Evolutionary conservation across 2,329 filamentous ascomycete species (phyloP).

Genomic region (Rasamsonia emersonii): DNA sequence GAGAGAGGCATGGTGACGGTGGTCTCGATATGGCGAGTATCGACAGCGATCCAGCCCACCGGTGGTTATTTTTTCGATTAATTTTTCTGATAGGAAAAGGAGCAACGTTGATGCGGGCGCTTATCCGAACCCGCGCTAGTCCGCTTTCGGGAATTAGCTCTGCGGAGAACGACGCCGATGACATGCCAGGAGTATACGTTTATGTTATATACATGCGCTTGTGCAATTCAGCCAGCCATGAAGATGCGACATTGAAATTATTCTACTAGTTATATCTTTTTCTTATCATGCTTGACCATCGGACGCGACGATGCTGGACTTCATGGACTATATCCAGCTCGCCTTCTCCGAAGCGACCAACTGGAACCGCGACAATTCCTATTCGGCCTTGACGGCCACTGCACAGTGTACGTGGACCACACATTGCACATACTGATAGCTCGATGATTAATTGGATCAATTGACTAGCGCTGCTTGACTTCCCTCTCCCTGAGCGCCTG

Average conservation of each 20-base stretch:
- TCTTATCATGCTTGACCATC: too few relatives aligned
- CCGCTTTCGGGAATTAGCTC: slow-evolving; percentile 10
- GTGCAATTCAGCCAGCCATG: background rate
- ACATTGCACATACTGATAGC: slow-evolving; percentile 13
- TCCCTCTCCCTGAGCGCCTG: slow-evolving; percentile 74
- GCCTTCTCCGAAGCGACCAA: slow-evolving; percentile 79
- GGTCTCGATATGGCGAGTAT: background rate
- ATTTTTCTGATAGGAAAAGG: slow-evolving; percentile 29
- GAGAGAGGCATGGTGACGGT: slow-evolving; percentile 76
- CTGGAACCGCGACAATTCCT: slow-evolving; percentile 90
- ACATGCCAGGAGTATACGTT: too few relatives aligned
- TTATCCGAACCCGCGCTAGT: slow-evolving; percentile 27
- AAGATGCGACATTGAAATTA: background rate
- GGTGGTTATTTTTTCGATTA: slow-evolving; percentile 19
- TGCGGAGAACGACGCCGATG: too few relatives aligned
- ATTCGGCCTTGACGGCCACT: slow-evolving; percentile 75
- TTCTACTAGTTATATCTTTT: too few relatives aligned
- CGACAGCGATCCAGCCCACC: slow-evolving; percentile 2
- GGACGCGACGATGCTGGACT: slow-evolving; percentile 75
- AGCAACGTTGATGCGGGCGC: slow-evolving; percentile 26
- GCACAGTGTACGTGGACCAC: slow-evolving; percentile 54
- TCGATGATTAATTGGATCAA: slow-evolving; percentile 7
- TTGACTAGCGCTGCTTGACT: slow-evolving; percentile 70
- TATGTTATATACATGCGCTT: too few relatives aligned
- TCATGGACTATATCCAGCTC: slow-evolving; percentile 94